These are phyloP conservation scores for Tricholomella constricta DNA, from an alignment of 768 basidiomycete genomes.

Conservation along the genomic window DNA sequence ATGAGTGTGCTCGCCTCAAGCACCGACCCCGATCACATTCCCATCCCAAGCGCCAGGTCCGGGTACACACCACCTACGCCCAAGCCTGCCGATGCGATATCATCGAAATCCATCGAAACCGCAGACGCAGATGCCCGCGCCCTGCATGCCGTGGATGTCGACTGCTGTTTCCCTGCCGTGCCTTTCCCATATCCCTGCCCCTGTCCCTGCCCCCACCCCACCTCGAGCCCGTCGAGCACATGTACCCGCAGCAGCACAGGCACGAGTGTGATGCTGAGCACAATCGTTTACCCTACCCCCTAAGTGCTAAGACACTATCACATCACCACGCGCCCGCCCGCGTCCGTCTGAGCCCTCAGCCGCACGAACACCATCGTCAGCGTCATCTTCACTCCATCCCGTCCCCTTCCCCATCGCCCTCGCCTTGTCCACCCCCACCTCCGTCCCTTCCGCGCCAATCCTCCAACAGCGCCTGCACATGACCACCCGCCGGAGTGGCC, in stretches of 20 bases:
- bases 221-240: slow-evolving; percentile 21
- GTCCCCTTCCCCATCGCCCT: slow-evolving; percentile 17
- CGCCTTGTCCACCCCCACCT: slow-evolving; percentile 25
- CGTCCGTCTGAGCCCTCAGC: slow-evolving; percentile 42
- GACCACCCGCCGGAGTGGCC: too few species aligned
- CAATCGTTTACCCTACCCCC: slow-evolving; percentile 16
- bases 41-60: background rate
- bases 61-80: background rate
- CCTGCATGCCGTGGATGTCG: background rate
- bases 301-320: slow-evolving; percentile 33
- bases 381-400: slow-evolving; percentile 21
- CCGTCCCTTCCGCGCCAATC: too few species aligned
- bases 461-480: slow-evolving; percentile 4
- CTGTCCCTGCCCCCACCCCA: background rate
- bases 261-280: slow-evolving; percentile 32
- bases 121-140: background rate
- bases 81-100: background rate
- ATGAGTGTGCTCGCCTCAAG: background rate
- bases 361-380: slow-evolving; percentile 32
- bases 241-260: slow-evolving; percentile 42
- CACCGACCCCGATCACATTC: background rate
- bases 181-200: background rate
- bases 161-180: background rate
- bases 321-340: slow-evolving; percentile 19
- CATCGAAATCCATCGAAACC: background rate